Percentiles rank a stretch among this genome's conserved stretches.
Evolutionary conservation across 2,329 filamentous ascomycete species (phyloP).

Genomic region (Fusarium newnesense): DNA sequence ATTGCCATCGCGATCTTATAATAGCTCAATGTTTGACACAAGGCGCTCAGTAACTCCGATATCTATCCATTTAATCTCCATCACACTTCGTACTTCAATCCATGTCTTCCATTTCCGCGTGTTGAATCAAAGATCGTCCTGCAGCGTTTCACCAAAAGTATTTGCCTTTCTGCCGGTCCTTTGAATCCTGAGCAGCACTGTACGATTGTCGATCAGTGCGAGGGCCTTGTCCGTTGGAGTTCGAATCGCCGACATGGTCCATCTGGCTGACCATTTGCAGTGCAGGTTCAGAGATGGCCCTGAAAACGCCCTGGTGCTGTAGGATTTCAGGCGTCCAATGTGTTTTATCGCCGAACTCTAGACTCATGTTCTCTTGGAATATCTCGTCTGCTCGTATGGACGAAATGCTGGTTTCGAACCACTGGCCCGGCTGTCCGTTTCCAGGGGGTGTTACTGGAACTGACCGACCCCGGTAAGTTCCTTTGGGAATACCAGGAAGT

Average conservation of each 20-base stretch:
- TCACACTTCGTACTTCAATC: neutral
- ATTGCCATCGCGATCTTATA: neutral
- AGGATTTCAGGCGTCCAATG: conserved; percentile 42
- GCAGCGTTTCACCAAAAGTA: conserved; percentile 34
- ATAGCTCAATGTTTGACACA: neutral
- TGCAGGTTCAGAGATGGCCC: conserved; percentile 43
- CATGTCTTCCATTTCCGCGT: neutral
- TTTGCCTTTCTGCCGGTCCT: neutral
- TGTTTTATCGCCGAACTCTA: conserved; percentile 43
- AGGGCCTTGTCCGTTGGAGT: conserved; percentile 39
- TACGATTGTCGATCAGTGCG: conserved; percentile 7
- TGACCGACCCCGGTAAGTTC: conserved; percentile 20
- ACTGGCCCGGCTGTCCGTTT: conserved; percentile 29
- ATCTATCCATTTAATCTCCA: neutral
- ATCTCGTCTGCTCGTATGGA: conserved; percentile 33
- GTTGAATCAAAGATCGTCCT: neutral
- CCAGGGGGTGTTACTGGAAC: conserved; percentile 6
- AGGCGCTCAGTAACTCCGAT: neutral
- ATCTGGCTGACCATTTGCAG: conserved; percentile 47
- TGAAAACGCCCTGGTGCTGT: conserved; percentile 34
- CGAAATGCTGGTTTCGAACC: conserved; percentile 45
- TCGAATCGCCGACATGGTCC: conserved; percentile 46
- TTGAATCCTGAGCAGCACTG: conserved; percentile 10
- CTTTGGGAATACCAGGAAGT: neutral
- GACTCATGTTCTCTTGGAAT: conserved; percentile 40